phyloP scores from a whole-genome alignment of 768 basidiomycete species.

The Tylopilus rubrobrunneus region DNA sequence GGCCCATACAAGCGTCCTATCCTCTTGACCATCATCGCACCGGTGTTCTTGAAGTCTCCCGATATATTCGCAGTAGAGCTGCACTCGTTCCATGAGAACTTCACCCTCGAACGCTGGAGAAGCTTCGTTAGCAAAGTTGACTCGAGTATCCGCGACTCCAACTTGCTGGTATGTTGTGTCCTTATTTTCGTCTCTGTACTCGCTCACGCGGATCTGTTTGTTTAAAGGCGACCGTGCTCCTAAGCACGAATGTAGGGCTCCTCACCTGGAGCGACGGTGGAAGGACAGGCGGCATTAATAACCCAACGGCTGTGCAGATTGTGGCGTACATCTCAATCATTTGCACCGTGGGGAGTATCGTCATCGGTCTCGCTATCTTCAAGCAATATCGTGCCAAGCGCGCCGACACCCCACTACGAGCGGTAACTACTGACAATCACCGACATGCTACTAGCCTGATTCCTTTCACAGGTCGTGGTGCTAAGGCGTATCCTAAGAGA shows the following conservation, averaged over 20 bases:
- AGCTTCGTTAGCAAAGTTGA: slow-evolving; percentile 30
- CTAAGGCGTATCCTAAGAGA: slow-evolving; percentile 26
- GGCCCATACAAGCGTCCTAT: slow-evolving; percentile 19
- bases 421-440: slow-evolving; percentile 13
- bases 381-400: slow-evolving; percentile 33
- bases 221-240: slow-evolving; percentile 26
- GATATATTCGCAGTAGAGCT: slow-evolving; percentile 28
- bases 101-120: slow-evolving; percentile 25
- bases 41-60: slow-evolving; percentile 24
- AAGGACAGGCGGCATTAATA: background rate
- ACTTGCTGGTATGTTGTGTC: slow-evolving; percentile 20
- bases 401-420: slow-evolving; percentile 28
- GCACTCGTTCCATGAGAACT: slow-evolving; percentile 25
- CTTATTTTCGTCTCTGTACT: background rate
- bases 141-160: slow-evolving; percentile 30
- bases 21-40: slow-evolving; percentile 19
- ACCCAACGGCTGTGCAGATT: slow-evolving; percentile 22
- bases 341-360: slow-evolving; percentile 28
- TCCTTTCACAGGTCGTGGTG: slow-evolving; percentile 17
- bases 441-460: background rate
- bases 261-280: slow-evolving; percentile 17
- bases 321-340: slow-evolving; percentile 28
- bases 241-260: slow-evolving; percentile 24
- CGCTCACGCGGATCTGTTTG: background rate
- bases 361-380: slow-evolving; percentile 27